phyloP scores from a whole-genome alignment of 768 basidiomycete species.

The Naematelia encephala region DNA sequence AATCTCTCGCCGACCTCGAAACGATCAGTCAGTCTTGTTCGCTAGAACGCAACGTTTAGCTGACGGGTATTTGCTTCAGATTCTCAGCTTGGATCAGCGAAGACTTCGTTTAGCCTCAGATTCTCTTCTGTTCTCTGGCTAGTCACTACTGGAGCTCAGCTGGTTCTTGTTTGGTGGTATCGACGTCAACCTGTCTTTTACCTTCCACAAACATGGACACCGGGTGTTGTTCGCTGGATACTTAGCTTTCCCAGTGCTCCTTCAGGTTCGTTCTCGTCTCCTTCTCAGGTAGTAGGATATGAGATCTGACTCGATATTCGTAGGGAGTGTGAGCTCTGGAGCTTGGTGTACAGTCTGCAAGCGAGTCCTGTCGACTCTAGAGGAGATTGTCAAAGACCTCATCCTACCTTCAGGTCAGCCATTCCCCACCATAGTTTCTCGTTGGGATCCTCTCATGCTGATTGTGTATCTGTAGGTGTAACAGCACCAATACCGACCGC shows the following conservation, averaged over 20 bases:
- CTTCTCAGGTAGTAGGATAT: conserved; percentile 2
- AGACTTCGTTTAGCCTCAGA: conserved; percentile 63
- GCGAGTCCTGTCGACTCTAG: conserved; percentile 73
- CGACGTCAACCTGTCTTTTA: conserved; percentile 87
- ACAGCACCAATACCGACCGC: conserved; percentile 1
- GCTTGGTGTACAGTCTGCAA: conserved; percentile 95
- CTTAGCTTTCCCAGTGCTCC: conserved; percentile 89
- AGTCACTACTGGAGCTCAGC: conserved; percentile 80
- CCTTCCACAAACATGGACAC: conserved; percentile 81
- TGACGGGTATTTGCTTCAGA: too few relatives aligned
- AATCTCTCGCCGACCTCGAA: conserved; percentile 84
- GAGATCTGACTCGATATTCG: conserved; percentile 6
- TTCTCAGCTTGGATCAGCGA: conserved; percentile 61
- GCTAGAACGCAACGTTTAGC: too few relatives aligned
- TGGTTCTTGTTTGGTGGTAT: conserved; percentile 86
- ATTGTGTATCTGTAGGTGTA: too few relatives aligned
- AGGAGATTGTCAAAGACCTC: conserved; percentile 67
- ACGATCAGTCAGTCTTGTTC: conserved; percentile 67
- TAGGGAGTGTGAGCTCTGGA: conserved; percentile 87
- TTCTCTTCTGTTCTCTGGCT: conserved; percentile 76
- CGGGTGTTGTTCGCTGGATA: conserved; percentile 79
- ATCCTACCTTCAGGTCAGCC: conserved; percentile 19
- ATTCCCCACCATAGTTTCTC: not conserved
- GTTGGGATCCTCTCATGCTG: too few relatives aligned
- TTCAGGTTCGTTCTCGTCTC: conserved; percentile 58